Evolutionary conservation across 2,329 filamentous ascomycete species (phyloP), one percentile per base, ranked within the genome.

Genomic region (Colletotrichum graminicola): DNA sequence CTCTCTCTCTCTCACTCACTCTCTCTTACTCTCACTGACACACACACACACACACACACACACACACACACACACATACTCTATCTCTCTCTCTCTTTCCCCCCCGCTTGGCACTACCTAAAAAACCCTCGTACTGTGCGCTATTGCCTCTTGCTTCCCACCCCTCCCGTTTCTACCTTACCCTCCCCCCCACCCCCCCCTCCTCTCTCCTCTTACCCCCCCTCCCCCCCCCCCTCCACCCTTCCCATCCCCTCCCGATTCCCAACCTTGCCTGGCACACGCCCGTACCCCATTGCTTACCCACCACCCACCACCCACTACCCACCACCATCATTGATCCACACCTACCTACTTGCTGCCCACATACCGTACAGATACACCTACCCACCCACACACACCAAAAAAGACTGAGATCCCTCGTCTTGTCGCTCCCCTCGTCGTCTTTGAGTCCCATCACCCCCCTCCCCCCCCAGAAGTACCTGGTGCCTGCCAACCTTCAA

Each of bases 331-430:
- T 54, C 29, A 21, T n/a, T 34, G 54, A 45, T 66, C 55, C 61
- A 63, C 61, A 52, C 61, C 49, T 49, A 54, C 34, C 34, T 36
- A 11, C 34, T 1, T 34, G 10, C 61, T 49, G 8, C 34, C 45
- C 61, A 54, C 62, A 47, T n/a, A 34, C 41, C 41, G 18, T n/a
- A 45, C 21, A n/a, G 3, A 18, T 23, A 49, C 26, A n/a, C 43
- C 8, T 2, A 43, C 18, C 18, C 43, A 45, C 21, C 7, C 43
- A 45, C 43, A 45, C 51, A 36, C 51, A 26, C 45, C 51, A 47
- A 67, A 71, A 67, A 71, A 32, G 57, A 67, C 67, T 36, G 57
- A 57, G 57, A 57, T 68, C 68, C 59, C 68, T 67, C 64, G 67
- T 67, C 67, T 62, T 67, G 63, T 67, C n/a, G 23, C 47, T 32